These are phyloP conservation scores for Calonectria fujianensis DNA, from an alignment of 2,329 filamentous ascomycete species.

Conservation along the genomic window DNA sequence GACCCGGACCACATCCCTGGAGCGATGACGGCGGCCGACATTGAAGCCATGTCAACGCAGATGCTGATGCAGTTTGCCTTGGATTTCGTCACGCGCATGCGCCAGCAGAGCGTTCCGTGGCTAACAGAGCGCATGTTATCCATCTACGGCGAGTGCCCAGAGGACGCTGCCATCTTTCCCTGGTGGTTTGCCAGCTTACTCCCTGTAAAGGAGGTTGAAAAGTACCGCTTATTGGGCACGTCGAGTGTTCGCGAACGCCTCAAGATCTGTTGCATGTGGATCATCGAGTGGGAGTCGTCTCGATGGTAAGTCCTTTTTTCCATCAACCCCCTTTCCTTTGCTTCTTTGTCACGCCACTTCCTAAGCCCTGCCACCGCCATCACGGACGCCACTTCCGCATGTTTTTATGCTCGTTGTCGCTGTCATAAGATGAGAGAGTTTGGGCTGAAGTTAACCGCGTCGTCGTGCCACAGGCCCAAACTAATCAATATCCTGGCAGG, in stretches of 20 bases:
- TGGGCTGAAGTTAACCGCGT: constrained; percentile 46
- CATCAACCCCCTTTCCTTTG: not conserved
- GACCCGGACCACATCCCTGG: not conserved
- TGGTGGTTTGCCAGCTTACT: constrained; percentile 94
- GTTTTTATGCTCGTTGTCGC: constrained; percentile 26
- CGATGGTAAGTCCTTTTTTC: constrained; percentile 77
- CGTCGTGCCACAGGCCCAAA: constrained; percentile 52
- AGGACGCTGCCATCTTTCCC: constrained; percentile 85
- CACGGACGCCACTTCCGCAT: constrained; percentile 11
- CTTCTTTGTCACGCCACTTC: not conserved
- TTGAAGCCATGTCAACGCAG: constrained; percentile 77
- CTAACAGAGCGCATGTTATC: constrained; percentile 81
- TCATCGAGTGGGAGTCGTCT: constrained; percentile 80
- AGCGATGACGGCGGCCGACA: constrained; percentile 33
- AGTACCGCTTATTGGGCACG: constrained; percentile 84
- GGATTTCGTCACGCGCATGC: constrained; percentile 82
- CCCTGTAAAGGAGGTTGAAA: constrained; percentile 85
- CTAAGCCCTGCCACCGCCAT: not conserved
- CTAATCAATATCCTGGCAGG: constrained; percentile 55
- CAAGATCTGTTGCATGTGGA: constrained; percentile 89
- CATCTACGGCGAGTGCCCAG: constrained; percentile 85
- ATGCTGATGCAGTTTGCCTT: constrained; percentile 79
- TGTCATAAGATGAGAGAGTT: constrained; percentile 39
- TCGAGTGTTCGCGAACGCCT: constrained; percentile 86
- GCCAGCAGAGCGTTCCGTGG: constrained; percentile 82